Percentiles rank a stretch among this genome's conserved stretches.
Evolutionary conservation across 441 rosid genomes (phyloP).

Genomic region (Gossypium trilobum): DNA sequence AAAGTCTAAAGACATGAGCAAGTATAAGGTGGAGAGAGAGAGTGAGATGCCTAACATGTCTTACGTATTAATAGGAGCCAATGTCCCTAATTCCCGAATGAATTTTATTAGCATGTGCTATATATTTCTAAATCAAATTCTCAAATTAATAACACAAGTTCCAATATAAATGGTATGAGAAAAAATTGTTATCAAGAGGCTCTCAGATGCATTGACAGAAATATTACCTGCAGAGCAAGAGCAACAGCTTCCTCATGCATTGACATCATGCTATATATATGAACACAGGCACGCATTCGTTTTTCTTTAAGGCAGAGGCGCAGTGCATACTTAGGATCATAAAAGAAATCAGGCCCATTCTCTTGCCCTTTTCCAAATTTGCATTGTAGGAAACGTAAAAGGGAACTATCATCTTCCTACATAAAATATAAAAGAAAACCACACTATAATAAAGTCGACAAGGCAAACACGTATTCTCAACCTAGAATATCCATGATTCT

Average conservation of each 20-base stretch:
- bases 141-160: not conserved
- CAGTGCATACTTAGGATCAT: slow-evolving; percentile 94
- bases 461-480: not conserved
- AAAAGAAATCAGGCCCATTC: slow-evolving; percentile 86
- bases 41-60: not conserved
- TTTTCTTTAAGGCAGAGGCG: slow-evolving; percentile 96
- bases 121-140: slow-evolving; percentile 12
- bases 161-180: slow-evolving; percentile 5
- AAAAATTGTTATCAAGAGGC: not conserved
- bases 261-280: slow-evolving; percentile 97
- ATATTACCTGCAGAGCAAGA: slow-evolving; percentile 84
- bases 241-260: slow-evolving; percentile 99
- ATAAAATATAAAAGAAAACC: slow-evolving; percentile 16
- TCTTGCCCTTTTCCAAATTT: slow-evolving; percentile 92
- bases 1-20: not conserved
- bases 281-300: slow-evolving; percentile 94
- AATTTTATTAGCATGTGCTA: slow-evolving; percentile 1
- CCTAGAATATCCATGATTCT: not conserved
- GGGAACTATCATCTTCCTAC: slow-evolving; percentile 92
- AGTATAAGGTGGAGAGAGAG: not conserved
- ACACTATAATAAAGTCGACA: not conserved
- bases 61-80: slow-evolving; percentile 1
- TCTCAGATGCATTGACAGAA: not conserved
- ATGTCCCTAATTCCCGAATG: not conserved
- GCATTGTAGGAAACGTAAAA: slow-evolving; percentile 89